These are phyloP conservation scores for Fusarium chaquense DNA, from an alignment of 2,329 filamentous ascomycete genomes.

Conservation along the genomic window DNA sequence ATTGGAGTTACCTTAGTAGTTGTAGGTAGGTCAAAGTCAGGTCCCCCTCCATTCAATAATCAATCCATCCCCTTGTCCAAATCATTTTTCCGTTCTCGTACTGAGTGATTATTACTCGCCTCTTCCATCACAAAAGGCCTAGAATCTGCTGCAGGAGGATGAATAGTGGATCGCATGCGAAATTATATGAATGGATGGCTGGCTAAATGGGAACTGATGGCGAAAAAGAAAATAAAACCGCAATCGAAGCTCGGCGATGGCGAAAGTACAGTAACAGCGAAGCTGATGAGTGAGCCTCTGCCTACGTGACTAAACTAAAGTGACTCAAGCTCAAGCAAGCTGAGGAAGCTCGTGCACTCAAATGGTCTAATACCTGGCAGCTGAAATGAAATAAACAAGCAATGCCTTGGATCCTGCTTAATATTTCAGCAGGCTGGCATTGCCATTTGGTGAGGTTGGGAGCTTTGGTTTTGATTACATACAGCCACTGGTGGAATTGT, in stretches of 20 bases:
- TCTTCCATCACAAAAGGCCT: slow-evolving; percentile 11
- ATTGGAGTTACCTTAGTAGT: not conserved
- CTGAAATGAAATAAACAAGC: slow-evolving; percentile 32
- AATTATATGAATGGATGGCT: slow-evolving; percentile 13
- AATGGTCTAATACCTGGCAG: slow-evolving; percentile 14
- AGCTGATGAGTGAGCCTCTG: slow-evolving; percentile 20
- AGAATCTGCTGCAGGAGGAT: slow-evolving; percentile 28
- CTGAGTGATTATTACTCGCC: slow-evolving; percentile 25
- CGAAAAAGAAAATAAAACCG: slow-evolving; percentile 15
- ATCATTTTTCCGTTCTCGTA: slow-evolving; percentile 17
- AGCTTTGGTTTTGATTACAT: slow-evolving; percentile 42
- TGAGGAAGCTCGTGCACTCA: slow-evolving; percentile 29
- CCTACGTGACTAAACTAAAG: slow-evolving; percentile 22
- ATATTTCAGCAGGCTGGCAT: slow-evolving; percentile 12
- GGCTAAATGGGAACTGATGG: slow-evolving; percentile 13
- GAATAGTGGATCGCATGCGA: slow-evolving; percentile 30
- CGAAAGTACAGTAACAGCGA: slow-evolving; percentile 17
- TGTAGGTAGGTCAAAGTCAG: not conserved
- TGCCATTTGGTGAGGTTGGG: slow-evolving; percentile 24
- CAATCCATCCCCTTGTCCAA: slow-evolving; percentile 3
- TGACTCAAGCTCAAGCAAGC: slow-evolving; percentile 30
- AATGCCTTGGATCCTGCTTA: slow-evolving; percentile 21
- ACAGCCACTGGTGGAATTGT: slow-evolving; percentile 36
- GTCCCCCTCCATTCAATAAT: slow-evolving; percentile 3
- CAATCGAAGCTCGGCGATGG: slow-evolving; percentile 24